Evolutionary conservation across 1,284 basidiomycete genomes (phyloP).

Genomic region (Vanrija pseudolonga): DNA sequence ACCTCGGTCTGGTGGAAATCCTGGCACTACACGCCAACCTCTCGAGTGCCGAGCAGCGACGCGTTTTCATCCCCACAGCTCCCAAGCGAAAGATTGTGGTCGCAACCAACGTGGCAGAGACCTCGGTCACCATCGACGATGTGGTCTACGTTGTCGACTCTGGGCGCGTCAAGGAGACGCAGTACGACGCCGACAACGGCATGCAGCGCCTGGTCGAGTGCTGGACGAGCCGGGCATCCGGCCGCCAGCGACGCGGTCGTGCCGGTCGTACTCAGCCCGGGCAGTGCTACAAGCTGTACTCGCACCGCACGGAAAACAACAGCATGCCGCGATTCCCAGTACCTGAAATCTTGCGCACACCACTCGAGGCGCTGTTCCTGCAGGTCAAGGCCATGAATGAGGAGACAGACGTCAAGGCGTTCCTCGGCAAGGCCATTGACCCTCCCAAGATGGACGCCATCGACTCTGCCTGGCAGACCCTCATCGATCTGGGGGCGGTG

Average conservation of each 20-base stretch:
- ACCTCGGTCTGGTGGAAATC: slow-evolving; percentile 57
- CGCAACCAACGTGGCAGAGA: slow-evolving; percentile 81
- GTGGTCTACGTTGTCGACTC: slow-evolving; percentile 79
- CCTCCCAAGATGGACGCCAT: slow-evolving; percentile 75
- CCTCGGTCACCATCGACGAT: slow-evolving; percentile 91
- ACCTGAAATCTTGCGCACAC: slow-evolving; percentile 86
- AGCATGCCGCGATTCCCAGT: slow-evolving; percentile 69
- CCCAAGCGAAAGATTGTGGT: slow-evolving; percentile 79
- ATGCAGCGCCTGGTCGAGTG: slow-evolving; percentile 73
- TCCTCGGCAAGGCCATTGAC: slow-evolving; percentile 66
- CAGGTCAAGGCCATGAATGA: slow-evolving; percentile 79
- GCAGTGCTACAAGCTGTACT: slow-evolving; percentile 76
- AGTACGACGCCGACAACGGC: slow-evolving; percentile 71
- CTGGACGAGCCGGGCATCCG: slow-evolving; percentile 67
- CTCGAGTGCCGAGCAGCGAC: slow-evolving; percentile 75
- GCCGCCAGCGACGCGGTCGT: slow-evolving; percentile 78
- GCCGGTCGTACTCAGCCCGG: slow-evolving; percentile 85
- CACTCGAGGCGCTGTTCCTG: slow-evolving; percentile 76
- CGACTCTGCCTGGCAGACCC: slow-evolving; percentile 69
- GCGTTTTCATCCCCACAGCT: slow-evolving; percentile 70
- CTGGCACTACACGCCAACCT: slow-evolving; percentile 88
- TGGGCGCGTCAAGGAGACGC: slow-evolving; percentile 86
- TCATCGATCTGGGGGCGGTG: slow-evolving; percentile 77
- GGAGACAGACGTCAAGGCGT: slow-evolving; percentile 71
- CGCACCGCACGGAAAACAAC: slow-evolving; percentile 63